Evolutionary conservation across 1,284 basidiomycete genomes (phyloP).

Genomic region (Malassezia yamatoensis): DNA sequence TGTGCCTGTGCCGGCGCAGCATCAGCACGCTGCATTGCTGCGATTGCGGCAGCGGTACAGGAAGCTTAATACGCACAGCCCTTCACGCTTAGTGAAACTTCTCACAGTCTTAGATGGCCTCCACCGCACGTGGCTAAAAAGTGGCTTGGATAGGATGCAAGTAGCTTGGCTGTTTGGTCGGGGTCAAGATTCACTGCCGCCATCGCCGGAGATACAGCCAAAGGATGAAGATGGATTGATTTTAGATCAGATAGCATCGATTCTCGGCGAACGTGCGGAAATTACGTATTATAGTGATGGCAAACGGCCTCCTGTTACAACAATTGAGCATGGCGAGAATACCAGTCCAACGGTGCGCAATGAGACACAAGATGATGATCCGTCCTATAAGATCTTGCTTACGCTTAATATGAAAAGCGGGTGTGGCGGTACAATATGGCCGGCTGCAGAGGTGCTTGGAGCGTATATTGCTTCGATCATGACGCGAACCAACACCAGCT

Average conservation of each 20-base stretch:
- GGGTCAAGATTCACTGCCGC: conserved; percentile 3
- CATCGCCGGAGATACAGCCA: conserved; percentile 5
- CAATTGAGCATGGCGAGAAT: not conserved
- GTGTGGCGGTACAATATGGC: conserved; percentile 85
- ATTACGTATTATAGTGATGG: conserved; percentile 6
- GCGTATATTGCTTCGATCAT: conserved; percentile 28
- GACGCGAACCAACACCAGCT: conserved; percentile 8
- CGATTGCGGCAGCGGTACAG: not conserved
- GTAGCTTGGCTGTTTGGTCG: conserved; percentile 9
- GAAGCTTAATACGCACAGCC: not conserved
- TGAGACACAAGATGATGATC: not conserved
- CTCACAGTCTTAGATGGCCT: not conserved
- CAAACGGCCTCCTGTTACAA: not conserved
- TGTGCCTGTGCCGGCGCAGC: not conserved
- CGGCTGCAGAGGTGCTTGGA: conserved; percentile 67
- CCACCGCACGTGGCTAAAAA: not conserved
- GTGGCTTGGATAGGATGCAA: not conserved
- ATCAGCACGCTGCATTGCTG: not conserved
- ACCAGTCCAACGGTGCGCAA: not conserved
- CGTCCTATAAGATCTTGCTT: conserved; percentile 44
- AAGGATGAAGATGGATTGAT: not conserved
- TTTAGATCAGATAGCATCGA: conserved; percentile 10
- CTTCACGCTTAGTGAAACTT: not conserved
- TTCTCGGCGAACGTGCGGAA: conserved; percentile 3
- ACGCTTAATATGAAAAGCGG: conserved; percentile 68